Base-by-base conservation (phyloP, 225 moss, liverwort and hornwort species). In the Antitrichia curtipendula region DNA sequence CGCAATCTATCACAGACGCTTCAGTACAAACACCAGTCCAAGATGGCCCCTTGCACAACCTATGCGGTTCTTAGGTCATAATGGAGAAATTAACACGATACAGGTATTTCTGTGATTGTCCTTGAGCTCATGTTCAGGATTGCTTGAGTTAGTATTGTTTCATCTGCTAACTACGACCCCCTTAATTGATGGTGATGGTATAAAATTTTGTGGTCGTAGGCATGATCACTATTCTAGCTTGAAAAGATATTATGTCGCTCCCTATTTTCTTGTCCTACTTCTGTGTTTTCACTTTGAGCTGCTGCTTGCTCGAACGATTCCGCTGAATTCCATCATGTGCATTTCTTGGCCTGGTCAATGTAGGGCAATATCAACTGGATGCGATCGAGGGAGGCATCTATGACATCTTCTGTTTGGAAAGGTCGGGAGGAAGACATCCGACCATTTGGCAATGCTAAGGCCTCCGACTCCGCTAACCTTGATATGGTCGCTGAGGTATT, bases 361-460 rank as follows among this genome's bases (percentile, higher is more conserved):
- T 87, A 97, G 95, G 97, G 97, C 15, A 97, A 97, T 82, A 76
- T 97, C 80, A 97, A 97, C 45, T 96, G 97, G 97, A 96, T 97
- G 96, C 92, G 92, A 71, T 96, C 96, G 36, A 90, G 97, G 81
- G 95, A 95, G 83, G 91, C 97, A 31, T 92, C 95, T 16, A 93
- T 97, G 94, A 88, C 87, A 50, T 96, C 96, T 78, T 90, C 95
- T 86, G 97, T 96, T 57, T 97, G 97, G 97, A 95, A 93, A 92
- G 96, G 96, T 58, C 92, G 97, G 86, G 97, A 96, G 84, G 95
- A 96, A 76, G 97, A 97, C 45, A 92, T 97, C 66, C 90, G 94
- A 81, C 96, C 97, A 62, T 90, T 93, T 89, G 97, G 95, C 52
- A 93, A 93, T 90, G 89, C 93, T 13, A 97, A 81, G 83, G 97